phyloP scores from a whole-genome alignment of 148 eudicot genomes.

The Chenopodium berlandieri region DNA sequence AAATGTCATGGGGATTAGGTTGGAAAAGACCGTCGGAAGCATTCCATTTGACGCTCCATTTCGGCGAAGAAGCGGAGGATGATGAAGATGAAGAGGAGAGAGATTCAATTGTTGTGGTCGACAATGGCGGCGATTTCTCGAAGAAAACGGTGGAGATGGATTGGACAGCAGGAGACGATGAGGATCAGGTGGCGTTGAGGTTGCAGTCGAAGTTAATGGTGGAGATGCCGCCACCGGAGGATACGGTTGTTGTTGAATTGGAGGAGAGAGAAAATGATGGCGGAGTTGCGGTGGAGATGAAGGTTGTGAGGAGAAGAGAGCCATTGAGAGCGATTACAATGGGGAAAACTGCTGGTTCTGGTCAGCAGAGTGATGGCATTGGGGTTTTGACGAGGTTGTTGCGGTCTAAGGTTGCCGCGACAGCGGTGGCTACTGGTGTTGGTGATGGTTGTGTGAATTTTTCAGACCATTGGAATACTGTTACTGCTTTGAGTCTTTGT shows the following conservation, averaged over 20 bases:
- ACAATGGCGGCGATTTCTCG: slow-evolving; percentile 23
- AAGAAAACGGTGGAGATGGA: slow-evolving; percentile 62
- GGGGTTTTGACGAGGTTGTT: slow-evolving; percentile 76
- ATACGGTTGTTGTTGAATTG: slow-evolving; percentile 61
- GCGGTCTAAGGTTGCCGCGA: slow-evolving; percentile 42
- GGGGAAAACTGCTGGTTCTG: slow-evolving; percentile 64
- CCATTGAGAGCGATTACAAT: slow-evolving; percentile 58
- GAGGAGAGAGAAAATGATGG: slow-evolving; percentile 24
- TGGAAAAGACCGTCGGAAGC: slow-evolving; percentile 86
- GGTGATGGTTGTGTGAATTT: slow-evolving; percentile 37
- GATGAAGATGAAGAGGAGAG: background rate
- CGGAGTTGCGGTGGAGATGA: slow-evolving; percentile 58
- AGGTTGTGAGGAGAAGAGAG: slow-evolving; percentile 78
- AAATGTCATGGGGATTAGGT: slow-evolving; percentile 97
- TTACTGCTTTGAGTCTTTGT: slow-evolving; percentile 59
- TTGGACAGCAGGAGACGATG: slow-evolving; percentile 92
- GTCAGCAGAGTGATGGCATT: slow-evolving; percentile 84
- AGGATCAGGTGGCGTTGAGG: slow-evolving; percentile 79
- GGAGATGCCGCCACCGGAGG: slow-evolving; percentile 78
- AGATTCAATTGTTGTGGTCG: slow-evolving; percentile 15
- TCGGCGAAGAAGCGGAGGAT: slow-evolving; percentile 46
- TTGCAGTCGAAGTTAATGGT: slow-evolving; percentile 90
- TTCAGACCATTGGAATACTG: slow-evolving; percentile 78
- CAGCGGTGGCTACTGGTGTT: slow-evolving; percentile 23
- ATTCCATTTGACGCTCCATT: slow-evolving; percentile 64